Evolutionary conservation across 148 eudicot genomes (phyloP).

Genomic region (Heliosperma pusillum): DNA sequence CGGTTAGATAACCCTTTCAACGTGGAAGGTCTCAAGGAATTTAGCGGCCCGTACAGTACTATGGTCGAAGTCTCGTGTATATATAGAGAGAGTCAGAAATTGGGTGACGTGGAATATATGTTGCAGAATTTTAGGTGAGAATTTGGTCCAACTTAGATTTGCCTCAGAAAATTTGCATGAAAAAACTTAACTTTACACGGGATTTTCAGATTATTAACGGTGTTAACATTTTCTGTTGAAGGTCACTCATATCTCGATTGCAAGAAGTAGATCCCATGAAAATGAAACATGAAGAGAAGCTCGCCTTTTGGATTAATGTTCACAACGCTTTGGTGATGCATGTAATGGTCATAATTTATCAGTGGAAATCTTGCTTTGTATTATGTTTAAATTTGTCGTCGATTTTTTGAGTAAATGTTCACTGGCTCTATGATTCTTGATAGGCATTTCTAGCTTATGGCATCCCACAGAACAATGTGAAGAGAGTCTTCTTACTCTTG

Average conservation of each 20-base stretch:
- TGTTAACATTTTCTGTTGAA: conserved; percentile 18
- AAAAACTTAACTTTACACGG: neutral
- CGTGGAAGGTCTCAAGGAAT: conserved; percentile 87
- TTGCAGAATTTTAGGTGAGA: conserved; percentile 66
- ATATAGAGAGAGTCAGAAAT: conserved; percentile 60
- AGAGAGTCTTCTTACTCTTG: conserved; percentile 73
- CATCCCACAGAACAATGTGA: conserved; percentile 83
- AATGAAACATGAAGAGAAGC: conserved; percentile 82
- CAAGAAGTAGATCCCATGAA: conserved; percentile 79
- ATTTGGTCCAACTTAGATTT: neutral
- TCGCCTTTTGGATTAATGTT: conserved; percentile 94
- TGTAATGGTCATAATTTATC: conserved; percentile 41
- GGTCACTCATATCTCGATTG: conserved; percentile 67
- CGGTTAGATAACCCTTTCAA: conserved; percentile 84
- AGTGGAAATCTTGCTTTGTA: neutral
- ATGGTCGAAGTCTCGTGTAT: conserved; percentile 81
- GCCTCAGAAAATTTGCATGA: neutral
- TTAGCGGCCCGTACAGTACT: conserved; percentile 91
- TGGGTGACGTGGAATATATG: conserved; percentile 69
- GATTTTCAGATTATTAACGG: neutral
- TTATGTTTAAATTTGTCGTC: neutral
- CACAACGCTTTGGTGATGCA: conserved; percentile 98
- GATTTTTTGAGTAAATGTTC: conserved; percentile 4
- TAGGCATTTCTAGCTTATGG: conserved; percentile 96
- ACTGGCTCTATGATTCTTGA: conserved; percentile 18